phyloP scores from a whole-genome alignment of 495 filamentous ascomycete species.

The Polyplosphaeria fusca region DNA sequence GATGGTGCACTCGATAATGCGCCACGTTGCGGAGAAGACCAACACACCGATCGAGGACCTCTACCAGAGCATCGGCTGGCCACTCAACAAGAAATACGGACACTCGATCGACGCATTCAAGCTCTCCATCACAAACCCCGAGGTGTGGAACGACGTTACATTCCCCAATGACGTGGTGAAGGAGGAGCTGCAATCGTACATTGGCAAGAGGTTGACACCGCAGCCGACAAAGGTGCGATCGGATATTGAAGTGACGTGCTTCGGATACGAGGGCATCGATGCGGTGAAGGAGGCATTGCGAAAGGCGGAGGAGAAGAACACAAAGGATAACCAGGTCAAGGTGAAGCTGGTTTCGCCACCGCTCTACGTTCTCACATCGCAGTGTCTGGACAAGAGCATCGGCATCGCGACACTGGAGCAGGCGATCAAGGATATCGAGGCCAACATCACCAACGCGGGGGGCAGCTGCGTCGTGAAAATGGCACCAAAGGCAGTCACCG shows the following conservation, averaged over 20 bases:
- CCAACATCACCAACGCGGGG: conserved; percentile 67
- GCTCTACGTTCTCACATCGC: conserved; percentile 64
- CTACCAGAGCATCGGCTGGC: conserved; percentile 94
- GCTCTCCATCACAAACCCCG: conserved; percentile 95
- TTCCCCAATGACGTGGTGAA: conserved; percentile 86
- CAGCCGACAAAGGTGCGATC: conserved; percentile 97
- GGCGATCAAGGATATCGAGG: conserved; percentile 79
- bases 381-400: conserved; percentile 85
- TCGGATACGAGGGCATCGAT: conserved; percentile 97
- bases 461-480: conserved; percentile 86
- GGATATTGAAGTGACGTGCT: conserved; percentile 90
- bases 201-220: conserved; percentile 90
- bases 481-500: conserved; percentile 97
- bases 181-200: conserved; percentile 85
- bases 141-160: conserved; percentile 86
- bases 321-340: conserved; percentile 86
- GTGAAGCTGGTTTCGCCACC: conserved; percentile 94
- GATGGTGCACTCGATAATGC: conserved; percentile 96
- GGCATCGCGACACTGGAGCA: conserved; percentile 81
- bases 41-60: conserved; percentile 86
- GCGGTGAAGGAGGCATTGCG: conserved; percentile 89
- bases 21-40: conserved; percentile 96
- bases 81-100: conserved; percentile 94
- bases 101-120: conserved; percentile 98
- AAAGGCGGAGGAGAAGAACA: conserved; percentile 84